Evolutionary conservation across 345 rosid genomes (phyloP), one percentile per base, ranked within the genome.

Genomic region (Eucalyptus regnans): DNA sequence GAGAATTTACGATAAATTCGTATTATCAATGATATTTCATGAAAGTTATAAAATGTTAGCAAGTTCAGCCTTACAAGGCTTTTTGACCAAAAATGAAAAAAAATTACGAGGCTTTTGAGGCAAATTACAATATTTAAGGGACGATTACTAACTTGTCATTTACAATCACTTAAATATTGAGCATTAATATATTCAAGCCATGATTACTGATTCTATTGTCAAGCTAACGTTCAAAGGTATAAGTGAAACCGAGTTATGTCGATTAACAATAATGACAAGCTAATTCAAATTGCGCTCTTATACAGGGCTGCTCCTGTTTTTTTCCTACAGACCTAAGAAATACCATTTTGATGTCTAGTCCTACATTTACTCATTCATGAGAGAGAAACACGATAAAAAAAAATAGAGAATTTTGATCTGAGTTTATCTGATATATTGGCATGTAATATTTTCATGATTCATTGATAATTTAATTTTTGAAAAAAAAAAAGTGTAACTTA

Each of bases 281-380:
- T 0, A 27, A 58, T 9, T 58, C 27, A 25, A 9, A 25, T 58
- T 58, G 64, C 7, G 1, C n/a, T 23, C 14, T 25, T 58, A 58
- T 58, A 58, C 14, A 0, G 0, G 12, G 29, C 7, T 22, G 1
- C 13, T 5, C 13, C n/a, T 1, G 1, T 17, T 58, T 22, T 5
- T 25, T 56, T 4, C n/a, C n/a, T 25, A 22, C 13, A 0, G n/a
- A 58, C 3, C 64, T 1, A 58, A 58, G 7, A 5, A 58, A 58
- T 1, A 8, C 10, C 60, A 1, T 20, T 54, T 54, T 20, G 60
- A 54, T 20, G 60, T 54, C 27, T 54, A 58, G 64, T 58, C 64
- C n/a, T 22, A 25, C 64, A 25, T 23, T 5, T 58, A 0, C n/a
- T 23, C n/a, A 58, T 25, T 58, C 0, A 8, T 25, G 29, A 58